A percentile compares a stretch with the other conserved stretches of the same genome.
Conservation (phyloP, 2,329 filamentous ascomycete species). For the Ramichloridium luteum region DNA sequence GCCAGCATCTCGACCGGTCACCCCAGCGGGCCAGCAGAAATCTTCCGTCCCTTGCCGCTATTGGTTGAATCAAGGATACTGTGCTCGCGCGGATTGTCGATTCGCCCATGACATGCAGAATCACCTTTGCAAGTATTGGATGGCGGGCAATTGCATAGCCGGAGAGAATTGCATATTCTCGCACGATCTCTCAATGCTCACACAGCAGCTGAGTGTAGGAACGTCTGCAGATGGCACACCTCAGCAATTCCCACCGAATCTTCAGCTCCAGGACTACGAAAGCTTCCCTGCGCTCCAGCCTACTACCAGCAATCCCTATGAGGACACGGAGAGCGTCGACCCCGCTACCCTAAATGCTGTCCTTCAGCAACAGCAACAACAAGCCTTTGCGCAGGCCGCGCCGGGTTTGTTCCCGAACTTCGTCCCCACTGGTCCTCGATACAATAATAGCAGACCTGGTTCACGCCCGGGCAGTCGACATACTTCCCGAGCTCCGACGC, state of each 20-base stretch:
- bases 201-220: conserved; percentile 68
- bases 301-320: conserved; percentile 33
- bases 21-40: conserved; percentile 64
- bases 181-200: conserved; percentile 78
- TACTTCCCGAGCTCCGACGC: conserved; percentile 50
- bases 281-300: conserved; percentile 65
- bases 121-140: conserved; percentile 98
- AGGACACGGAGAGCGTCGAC: conserved; percentile 25
- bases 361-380: conserved; percentile 26
- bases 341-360: conserved; percentile 31
- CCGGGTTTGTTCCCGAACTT: conserved; percentile 53
- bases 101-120: conserved; percentile 95
- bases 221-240: conserved; percentile 47
- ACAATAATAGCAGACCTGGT: conserved; percentile 47
- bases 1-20: conserved; percentile 57
- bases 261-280: conserved; percentile 73
- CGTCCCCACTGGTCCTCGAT: conserved; percentile 38
- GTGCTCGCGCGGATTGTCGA: conserved; percentile 85
- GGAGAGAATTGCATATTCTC: conserved; percentile 94
- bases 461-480: conserved; percentile 80
- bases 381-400: conserved; percentile 38
- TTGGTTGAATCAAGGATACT: conserved; percentile 89
- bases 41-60: conserved; percentile 93
- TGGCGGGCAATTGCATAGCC: conserved; percentile 88
- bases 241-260: conserved; percentile 50